A percentile compares a stretch with the other conserved stretches of the same genome.
Evolutionary conservation across 2,329 filamentous ascomycete species (phyloP).

Genomic region (Botrytis galanthina): DNA sequence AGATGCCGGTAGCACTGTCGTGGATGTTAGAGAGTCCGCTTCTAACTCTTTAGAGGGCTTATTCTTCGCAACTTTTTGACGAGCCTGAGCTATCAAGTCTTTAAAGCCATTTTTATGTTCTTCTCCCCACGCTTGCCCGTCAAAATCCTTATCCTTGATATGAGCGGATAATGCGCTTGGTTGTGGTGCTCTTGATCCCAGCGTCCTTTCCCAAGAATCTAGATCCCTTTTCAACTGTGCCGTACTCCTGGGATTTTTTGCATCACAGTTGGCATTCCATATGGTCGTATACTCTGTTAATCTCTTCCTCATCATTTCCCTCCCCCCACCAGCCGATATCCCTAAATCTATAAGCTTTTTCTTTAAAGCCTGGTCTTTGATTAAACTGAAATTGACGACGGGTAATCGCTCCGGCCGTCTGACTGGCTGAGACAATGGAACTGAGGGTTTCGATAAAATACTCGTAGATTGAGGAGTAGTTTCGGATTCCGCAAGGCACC

Average conservation of each 20-base stretch:
- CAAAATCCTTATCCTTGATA: constrained; percentile 87
- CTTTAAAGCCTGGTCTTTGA: constrained; percentile 74
- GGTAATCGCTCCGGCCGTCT: constrained; percentile 51
- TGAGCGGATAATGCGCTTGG: constrained; percentile 44
- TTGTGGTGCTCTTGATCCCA: constrained; percentile 56
- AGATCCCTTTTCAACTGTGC: constrained; percentile 73
- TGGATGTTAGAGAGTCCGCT: constrained; percentile 1
- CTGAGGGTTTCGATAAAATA: constrained; percentile 25
- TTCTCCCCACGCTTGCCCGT: constrained; percentile 70
- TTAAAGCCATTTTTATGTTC: constrained; percentile 75
- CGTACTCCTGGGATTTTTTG: constrained; percentile 67
- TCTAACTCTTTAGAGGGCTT: constrained; percentile 21
- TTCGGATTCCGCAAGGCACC: constrained; percentile 42
- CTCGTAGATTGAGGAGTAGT: constrained; percentile 17
- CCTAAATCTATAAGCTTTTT: constrained; percentile 82
- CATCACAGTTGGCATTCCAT: constrained; percentile 97
- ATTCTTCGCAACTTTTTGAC: constrained; percentile 43
- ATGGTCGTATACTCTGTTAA: constrained; percentile 94
- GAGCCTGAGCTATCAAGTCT: constrained; percentile 74
- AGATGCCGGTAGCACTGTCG: not conserved
- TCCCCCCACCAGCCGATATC: constrained; percentile 67
- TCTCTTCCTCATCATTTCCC: constrained; percentile 69
- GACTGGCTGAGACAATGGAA: not conserved
- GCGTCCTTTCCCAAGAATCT: constrained; percentile 81
- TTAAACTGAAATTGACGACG: constrained; percentile 77